Evolutionary conservation across 2,329 filamentous ascomycete genomes (phyloP).

Genomic region (Phyllosticta citribraziliensis): DNA sequence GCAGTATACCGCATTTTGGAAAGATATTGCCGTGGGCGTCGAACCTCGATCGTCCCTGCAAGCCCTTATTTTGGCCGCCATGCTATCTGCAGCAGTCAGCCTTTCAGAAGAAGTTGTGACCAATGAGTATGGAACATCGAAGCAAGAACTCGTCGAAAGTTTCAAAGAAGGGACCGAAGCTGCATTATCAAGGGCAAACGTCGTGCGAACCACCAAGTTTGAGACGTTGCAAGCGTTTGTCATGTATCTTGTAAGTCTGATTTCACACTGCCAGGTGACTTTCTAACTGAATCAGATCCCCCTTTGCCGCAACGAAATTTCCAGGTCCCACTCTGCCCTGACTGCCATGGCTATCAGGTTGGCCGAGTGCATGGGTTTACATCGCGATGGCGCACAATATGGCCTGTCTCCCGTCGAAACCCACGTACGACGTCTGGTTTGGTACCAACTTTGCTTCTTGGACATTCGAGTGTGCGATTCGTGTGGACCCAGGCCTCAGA

Average conservation of each 20-base stretch:
- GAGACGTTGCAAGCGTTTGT: slow-evolving; percentile 69
- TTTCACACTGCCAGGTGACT: neutral
- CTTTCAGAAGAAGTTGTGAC: slow-evolving; percentile 47
- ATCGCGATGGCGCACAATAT: slow-evolving; percentile 60
- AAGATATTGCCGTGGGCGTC: slow-evolving; percentile 46
- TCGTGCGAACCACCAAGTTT: slow-evolving; percentile 60
- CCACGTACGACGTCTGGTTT: slow-evolving; percentile 61
- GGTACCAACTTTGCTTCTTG: slow-evolving; percentile 70
- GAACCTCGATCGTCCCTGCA: slow-evolving; percentile 57
- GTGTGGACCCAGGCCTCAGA: slow-evolving; percentile 60
- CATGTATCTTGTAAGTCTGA: slow-evolving; percentile 55
- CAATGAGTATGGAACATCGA: slow-evolving; percentile 46
- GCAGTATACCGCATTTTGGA: slow-evolving; percentile 58
- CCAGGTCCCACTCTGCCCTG: slow-evolving; percentile 61
- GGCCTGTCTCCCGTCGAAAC: slow-evolving; percentile 57
- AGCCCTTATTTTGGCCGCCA: slow-evolving; percentile 57
- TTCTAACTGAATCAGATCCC: slow-evolving; percentile 44
- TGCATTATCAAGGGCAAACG: slow-evolving; percentile 58
- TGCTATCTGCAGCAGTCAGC: slow-evolving; percentile 61
- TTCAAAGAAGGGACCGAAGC: slow-evolving; percentile 59
- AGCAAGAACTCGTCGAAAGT: slow-evolving; percentile 49
- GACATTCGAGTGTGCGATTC: slow-evolving; percentile 67
- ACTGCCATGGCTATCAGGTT: slow-evolving; percentile 63
- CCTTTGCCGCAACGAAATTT: slow-evolving; percentile 62
- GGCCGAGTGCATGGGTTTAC: slow-evolving; percentile 68